Evolutionary conservation across 2,329 filamentous ascomycete species (phyloP).

Genomic region (Aspergillus spinulosporus): DNA sequence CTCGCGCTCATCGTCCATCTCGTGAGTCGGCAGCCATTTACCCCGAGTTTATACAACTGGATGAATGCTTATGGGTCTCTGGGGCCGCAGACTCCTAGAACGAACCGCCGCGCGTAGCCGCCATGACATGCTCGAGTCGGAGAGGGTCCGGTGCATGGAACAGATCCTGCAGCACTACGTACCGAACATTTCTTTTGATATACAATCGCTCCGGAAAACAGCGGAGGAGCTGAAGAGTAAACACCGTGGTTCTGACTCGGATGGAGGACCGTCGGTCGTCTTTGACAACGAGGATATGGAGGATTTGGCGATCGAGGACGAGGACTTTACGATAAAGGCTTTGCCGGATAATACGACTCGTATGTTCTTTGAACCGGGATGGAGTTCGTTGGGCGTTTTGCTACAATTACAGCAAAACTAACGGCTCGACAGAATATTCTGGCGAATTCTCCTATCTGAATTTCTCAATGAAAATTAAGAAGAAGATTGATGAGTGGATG

Average conservation of each 20-base stretch:
- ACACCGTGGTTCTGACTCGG: constrained; percentile 35
- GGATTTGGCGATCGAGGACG: constrained; percentile 44
- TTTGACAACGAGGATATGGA: constrained; percentile 40
- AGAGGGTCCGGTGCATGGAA: constrained; percentile 48
- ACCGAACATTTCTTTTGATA: constrained; percentile 47
- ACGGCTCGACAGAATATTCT: constrained; percentile 32
- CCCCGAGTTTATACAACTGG: too few relatives aligned
- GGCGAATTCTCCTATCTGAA: constrained; percentile 42
- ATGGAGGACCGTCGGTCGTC: constrained; percentile 29
- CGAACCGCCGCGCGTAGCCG: constrained; percentile 33
- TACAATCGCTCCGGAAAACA: constrained; percentile 45
- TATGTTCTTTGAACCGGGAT: neutral
- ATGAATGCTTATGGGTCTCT: neutral
- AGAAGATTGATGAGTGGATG: constrained; percentile 3
- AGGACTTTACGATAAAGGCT: constrained; percentile 43
- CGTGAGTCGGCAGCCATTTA: constrained; percentile 26
- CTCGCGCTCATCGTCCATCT: constrained; percentile 33
- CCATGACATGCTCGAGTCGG: constrained; percentile 38
- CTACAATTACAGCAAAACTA: neutral
- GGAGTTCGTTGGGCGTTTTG: neutral
- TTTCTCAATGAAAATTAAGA: constrained; percentile 36
- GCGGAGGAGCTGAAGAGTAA: constrained; percentile 47
- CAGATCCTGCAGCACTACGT: constrained; percentile 51
- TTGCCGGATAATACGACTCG: constrained; percentile 40
- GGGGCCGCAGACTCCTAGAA: constrained; percentile 28